Conservation (phyloP, 2,329 filamentous ascomycete genomes). For the Neospermospora avenae region DNA sequence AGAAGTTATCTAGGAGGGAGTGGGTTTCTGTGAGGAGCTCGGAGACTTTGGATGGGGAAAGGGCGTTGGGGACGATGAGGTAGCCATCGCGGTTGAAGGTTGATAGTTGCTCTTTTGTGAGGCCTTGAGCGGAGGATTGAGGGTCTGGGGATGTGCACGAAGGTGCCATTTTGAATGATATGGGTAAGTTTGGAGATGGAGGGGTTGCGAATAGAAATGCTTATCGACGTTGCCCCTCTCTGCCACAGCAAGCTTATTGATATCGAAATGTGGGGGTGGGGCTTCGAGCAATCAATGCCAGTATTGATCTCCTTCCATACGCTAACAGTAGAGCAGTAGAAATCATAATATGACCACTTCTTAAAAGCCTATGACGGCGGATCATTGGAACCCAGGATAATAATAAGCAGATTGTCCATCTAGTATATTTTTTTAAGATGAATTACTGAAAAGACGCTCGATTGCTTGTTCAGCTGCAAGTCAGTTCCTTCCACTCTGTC, state of each 20-base stretch:
- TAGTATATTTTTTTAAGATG: too few relatives aligned
- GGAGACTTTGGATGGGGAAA: constrained; percentile 62
- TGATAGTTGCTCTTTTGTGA: constrained; percentile 67
- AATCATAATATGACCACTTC: too few relatives aligned
- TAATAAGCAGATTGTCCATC: too few relatives aligned
- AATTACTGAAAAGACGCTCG: too few relatives aligned
- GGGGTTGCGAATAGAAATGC: neutral
- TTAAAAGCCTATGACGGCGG: too few relatives aligned
- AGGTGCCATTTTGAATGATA: constrained; percentile 21
- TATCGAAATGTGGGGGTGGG: constrained; percentile 14
- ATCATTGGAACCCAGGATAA: too few relatives aligned
- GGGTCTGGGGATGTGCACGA: constrained; percentile 24
- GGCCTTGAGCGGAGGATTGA: constrained; percentile 32
- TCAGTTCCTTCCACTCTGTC: too few relatives aligned
- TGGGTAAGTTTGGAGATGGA: neutral
- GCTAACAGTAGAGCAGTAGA: too few relatives aligned
- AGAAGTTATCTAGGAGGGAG: constrained; percentile 69
- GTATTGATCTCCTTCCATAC: too few relatives aligned
- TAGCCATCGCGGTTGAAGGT: constrained; percentile 83
- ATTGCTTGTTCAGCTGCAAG: too few relatives aligned
- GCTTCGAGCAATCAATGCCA: neutral
- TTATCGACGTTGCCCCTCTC: constrained; percentile 4
- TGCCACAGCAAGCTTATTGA: too few relatives aligned
- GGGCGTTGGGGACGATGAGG: constrained; percentile 77
- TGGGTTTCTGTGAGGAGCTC: constrained; percentile 72